Evolutionary conservation across 2,329 filamentous ascomycete species (phyloP), one percentile per base, ranked within the genome.

Genomic region (Exutisphaerella laricina): DNA sequence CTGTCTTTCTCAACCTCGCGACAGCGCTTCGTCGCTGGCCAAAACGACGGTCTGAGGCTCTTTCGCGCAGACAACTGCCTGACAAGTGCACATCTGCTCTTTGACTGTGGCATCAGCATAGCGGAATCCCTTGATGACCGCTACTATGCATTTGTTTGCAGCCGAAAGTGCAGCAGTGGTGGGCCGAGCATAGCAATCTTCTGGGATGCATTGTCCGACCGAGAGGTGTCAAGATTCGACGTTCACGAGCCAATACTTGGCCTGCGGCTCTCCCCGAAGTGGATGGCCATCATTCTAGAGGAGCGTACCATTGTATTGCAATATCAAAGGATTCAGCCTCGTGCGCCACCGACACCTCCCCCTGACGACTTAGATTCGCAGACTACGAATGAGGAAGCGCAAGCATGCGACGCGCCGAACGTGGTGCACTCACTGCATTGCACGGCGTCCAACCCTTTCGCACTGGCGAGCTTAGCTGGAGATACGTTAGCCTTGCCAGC

Each of bases 121-220:
- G 60, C 56, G 7, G 57, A 58, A n/a, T 48, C 48, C 6, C 48
- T 62, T 32, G 62, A 65, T 39, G 62, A 64, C 43, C 55, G 62
- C 13, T 94, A 89, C 63, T 74, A 96, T 25, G 90, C 87, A 20
- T 75, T 97, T 7, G 88, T 96, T 42, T 89, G 89, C 51, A 90
- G 90, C 55, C 88, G 92, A 36, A 84, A 78, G 56, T 40, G 39
- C 6, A 37, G 50, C 16, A 38, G 36, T 43, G 49, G 57, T 49
- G 56, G 53, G 25, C 52, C 72, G 60, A 48, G 50, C 43, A 40
- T 58, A 1, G 39, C 57, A 3, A 20, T 54, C 17, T 85, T 97
- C 56, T 97, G 89, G 89, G 89, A 98, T 64, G 88, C 94, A 58
- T 75, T 79, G 48, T 85, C 85, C 53, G 80, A 84, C 49, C 84